These are phyloP conservation scores for Simplicillium aogashimaense DNA, from an alignment of 2,329 filamentous ascomycete genomes.

Conservation along the genomic window DNA sequence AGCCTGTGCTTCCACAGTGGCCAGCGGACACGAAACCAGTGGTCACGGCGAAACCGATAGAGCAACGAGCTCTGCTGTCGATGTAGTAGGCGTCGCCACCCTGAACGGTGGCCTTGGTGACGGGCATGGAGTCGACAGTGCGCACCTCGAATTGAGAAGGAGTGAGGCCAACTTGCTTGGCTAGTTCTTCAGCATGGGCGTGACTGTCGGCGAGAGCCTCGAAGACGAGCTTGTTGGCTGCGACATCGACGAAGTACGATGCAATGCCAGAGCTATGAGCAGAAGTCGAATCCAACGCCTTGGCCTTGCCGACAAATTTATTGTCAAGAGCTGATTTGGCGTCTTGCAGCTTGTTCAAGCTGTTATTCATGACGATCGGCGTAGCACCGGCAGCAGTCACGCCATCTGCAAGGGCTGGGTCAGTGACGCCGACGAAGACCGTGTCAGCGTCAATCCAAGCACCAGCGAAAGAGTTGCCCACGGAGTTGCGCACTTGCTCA, in stretches of 20 bases:
- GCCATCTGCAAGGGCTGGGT: background rate
- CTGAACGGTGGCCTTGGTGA: conserved; percentile 1
- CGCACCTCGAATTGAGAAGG: conserved; percentile 7
- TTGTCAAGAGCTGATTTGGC: background rate
- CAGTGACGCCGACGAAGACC: background rate
- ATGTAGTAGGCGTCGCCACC: conserved; percentile 8
- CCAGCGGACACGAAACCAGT: background rate
- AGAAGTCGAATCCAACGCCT: conserved; percentile 15
- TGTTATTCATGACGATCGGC: background rate
- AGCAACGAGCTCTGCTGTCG: conserved; percentile 4
- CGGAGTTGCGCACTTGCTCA: conserved; percentile 17
- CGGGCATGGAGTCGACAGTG: conserved; percentile 4
- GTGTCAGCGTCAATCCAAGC: conserved; percentile 17
- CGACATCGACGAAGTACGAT: conserved; percentile 23
- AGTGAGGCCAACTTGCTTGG: conserved; percentile 5
- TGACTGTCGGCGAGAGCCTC: conserved; percentile 2
- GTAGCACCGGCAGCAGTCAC: background rate
- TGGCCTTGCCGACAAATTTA: background rate
- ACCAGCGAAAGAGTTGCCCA: conserved; percentile 22
- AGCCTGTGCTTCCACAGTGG: background rate
- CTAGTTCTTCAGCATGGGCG: conserved; percentile 4
- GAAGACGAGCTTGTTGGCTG: conserved; percentile 8
- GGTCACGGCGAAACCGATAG: conserved; percentile 4
- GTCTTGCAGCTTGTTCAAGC: background rate
- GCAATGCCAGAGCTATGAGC: conserved; percentile 6